Percentiles rank a stretch among this genome's conserved stretches.
These are phyloP conservation scores for Neltuma alba DNA, from an alignment of 306 rosid species.

Conservation along the genomic window DNA sequence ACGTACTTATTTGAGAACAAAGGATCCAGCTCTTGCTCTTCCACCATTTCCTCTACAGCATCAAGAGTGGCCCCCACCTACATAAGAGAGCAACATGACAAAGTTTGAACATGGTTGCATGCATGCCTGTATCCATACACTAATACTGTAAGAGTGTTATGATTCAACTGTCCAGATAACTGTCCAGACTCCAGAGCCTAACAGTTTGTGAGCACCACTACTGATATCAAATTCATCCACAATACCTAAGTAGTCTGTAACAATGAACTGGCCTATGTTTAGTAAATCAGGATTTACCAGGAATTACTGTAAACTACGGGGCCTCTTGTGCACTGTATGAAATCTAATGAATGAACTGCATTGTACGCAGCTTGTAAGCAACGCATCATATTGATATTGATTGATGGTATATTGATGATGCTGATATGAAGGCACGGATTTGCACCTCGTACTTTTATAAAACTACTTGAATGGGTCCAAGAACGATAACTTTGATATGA, in stretches of 20 bases:
- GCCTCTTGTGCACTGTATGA: too few species aligned
- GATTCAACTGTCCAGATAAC: background rate
- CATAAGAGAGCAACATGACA: slow-evolving; percentile 36
- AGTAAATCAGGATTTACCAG: background rate
- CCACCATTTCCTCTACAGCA: slow-evolving; percentile 74
- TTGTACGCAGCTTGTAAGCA: background rate
- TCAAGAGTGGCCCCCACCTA: slow-evolving; percentile 81
- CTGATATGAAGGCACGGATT: background rate
- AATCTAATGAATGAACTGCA: too few species aligned
- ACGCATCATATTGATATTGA: background rate
- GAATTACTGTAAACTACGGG: background rate
- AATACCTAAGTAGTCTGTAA: background rate
- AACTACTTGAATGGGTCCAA: background rate
- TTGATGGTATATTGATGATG: background rate
- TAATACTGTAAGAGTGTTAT: background rate
- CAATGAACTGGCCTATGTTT: background rate
- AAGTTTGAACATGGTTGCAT: background rate
- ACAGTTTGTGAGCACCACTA: background rate
- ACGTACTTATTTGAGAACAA: slow-evolving; percentile 56
- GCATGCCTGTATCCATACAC: background rate
- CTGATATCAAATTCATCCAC: background rate
- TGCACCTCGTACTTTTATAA: background rate
- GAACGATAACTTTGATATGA: background rate
- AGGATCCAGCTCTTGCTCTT: slow-evolving; percentile 74
- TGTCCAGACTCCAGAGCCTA: background rate